phyloP scores from a whole-genome alignment of 2,329 filamentous ascomycete species.

The Lachnellula arida region DNA sequence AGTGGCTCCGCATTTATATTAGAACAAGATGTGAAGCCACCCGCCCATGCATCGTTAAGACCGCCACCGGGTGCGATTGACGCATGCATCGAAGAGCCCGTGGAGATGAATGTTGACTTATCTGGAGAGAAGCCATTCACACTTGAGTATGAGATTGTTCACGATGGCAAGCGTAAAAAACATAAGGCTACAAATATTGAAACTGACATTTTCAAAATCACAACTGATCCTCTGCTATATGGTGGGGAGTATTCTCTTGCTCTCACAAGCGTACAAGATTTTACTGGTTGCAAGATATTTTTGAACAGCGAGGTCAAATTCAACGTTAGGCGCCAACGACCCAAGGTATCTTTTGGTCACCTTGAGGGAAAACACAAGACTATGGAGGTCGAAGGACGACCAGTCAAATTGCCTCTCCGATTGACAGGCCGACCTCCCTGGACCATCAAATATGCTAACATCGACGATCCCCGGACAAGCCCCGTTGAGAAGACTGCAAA shows the following conservation, averaged over 20 bases:
- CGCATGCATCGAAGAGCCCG: constrained; percentile 78
- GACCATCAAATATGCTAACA: constrained; percentile 70
- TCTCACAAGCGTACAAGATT: constrained; percentile 81
- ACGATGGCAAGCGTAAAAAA: constrained; percentile 78
- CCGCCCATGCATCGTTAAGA: constrained; percentile 72
- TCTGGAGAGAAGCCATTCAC: constrained; percentile 82
- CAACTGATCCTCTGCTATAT: constrained; percentile 66
- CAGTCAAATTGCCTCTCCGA: constrained; percentile 72
- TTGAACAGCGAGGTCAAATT: constrained; percentile 83
- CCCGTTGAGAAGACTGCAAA: constrained; percentile 42
- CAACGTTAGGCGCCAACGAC: constrained; percentile 80
- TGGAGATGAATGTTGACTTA: constrained; percentile 69
- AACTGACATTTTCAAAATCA: constrained; percentile 61
- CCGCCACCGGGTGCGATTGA: constrained; percentile 50
- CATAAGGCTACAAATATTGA: constrained; percentile 61
- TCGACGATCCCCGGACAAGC: constrained; percentile 45
- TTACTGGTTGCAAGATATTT: constrained; percentile 78
- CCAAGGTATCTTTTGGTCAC: constrained; percentile 78
- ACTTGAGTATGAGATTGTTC: constrained; percentile 87
- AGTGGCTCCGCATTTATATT: constrained; percentile 58
- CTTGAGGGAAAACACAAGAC: constrained; percentile 75
- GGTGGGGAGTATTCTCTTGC: constrained; percentile 90
- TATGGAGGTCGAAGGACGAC: constrained; percentile 70
- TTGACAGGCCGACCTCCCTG: constrained; percentile 84
- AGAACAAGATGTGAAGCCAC: constrained; percentile 89